Conservation (phyloP, 441 rosid species). For the Erodium texanum region DNA sequence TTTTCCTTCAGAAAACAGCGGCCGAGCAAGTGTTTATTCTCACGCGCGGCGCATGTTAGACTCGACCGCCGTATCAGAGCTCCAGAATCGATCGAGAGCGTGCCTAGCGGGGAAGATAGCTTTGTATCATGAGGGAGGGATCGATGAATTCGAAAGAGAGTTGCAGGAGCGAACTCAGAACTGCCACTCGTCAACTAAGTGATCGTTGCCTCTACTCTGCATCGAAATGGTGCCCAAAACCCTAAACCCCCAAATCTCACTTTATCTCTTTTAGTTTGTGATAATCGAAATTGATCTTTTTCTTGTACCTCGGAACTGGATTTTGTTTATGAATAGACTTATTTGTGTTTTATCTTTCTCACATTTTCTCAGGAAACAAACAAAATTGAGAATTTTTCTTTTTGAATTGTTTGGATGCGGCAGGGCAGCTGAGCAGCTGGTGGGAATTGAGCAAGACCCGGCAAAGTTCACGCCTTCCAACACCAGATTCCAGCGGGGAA, state of each 20-base stretch:
- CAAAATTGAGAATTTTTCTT: background rate
- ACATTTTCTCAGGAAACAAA: background rate
- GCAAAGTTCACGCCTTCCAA: no score
- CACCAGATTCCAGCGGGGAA: no score
- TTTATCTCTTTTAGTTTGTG: background rate
- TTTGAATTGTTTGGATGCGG: slow-evolving; percentile 25
- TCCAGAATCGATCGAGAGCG: background rate
- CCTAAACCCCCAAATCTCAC: background rate
- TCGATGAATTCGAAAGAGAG: slow-evolving; percentile 69
- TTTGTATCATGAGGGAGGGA: slow-evolving; percentile 1
- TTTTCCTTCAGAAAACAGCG: no score
- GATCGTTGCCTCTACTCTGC: slow-evolving; percentile 85
- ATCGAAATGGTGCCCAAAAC: slow-evolving; percentile 79
- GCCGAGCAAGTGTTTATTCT: no score
- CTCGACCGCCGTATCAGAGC: no score
- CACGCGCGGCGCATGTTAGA: no score
- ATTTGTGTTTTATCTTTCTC: no score
- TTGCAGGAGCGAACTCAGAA: slow-evolving; percentile 68
- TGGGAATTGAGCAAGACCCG: no score
- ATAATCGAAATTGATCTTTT: background rate
- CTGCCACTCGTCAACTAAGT: slow-evolving; percentile 68
- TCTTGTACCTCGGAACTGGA: background rate
- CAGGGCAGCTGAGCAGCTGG: slow-evolving; percentile 18
- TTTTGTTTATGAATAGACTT: background rate
- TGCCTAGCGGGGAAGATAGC: no score